These are phyloP conservation scores for Sporothrix schenckii DNA, from an alignment of 2,329 filamentous ascomycete genomes.

Conservation along the genomic window DNA sequence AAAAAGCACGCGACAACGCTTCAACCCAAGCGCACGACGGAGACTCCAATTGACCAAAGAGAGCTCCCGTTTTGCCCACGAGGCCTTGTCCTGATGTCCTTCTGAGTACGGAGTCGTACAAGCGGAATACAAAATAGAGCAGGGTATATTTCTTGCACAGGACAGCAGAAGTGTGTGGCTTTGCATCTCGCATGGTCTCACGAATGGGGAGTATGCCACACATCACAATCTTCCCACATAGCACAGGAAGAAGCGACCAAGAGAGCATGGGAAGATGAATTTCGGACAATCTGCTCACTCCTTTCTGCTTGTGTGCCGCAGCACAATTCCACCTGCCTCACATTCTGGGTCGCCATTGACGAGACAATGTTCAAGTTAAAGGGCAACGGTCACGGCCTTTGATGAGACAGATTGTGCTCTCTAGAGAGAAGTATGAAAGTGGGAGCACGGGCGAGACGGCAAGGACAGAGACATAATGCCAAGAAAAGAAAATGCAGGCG, in stretches of 20 bases:
- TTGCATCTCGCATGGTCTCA: background rate
- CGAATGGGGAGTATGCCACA: background rate
- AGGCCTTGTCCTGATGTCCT: background rate
- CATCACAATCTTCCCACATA: background rate
- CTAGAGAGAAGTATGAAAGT: background rate
- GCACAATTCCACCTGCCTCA: background rate
- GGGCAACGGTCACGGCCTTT: constrained; percentile 23
- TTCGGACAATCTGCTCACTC: background rate
- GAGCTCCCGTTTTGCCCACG: background rate
- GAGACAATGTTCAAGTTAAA: background rate
- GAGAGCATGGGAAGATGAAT: background rate
- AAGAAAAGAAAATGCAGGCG: background rate
- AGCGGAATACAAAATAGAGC: background rate
- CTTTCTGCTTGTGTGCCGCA: background rate
- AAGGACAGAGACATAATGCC: background rate
- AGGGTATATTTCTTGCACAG: background rate
- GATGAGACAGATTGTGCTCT: constrained; percentile 19
- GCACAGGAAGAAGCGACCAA: background rate
- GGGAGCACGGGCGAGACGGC: background rate
- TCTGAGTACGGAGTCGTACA: background rate
- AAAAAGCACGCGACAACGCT: background rate
- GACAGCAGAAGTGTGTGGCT: no score
- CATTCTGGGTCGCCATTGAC: background rate
- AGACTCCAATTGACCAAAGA: background rate
- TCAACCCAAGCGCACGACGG: background rate